A percentile compares a stretch with the other conserved stretches of the same genome.
Conservation (phyloP, 768 basidiomycete genomes). For the Rickenella mellea region DNA sequence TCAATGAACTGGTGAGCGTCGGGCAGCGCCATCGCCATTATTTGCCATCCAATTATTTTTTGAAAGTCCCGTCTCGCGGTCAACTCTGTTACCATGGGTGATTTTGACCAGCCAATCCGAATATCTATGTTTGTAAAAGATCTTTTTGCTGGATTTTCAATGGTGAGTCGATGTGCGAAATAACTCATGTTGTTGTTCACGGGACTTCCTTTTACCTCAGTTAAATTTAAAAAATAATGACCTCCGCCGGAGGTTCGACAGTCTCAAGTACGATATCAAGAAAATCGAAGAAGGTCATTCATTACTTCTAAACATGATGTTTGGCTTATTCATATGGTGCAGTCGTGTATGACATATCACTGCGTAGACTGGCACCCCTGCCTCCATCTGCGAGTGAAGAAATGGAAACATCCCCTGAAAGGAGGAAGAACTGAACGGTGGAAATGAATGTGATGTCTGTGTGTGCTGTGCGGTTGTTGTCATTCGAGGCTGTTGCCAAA, state of each 20-base stretch:
- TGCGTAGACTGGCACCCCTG: constrained; percentile 60
- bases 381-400: too few species aligned
- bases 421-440: too few species aligned
- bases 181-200: too few species aligned
- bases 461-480: too few species aligned
- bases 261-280: constrained; percentile 80
- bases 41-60: background rate
- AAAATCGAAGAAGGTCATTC: constrained; percentile 76
- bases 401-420: too few species aligned
- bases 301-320: constrained; percentile 1
- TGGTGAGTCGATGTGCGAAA: too few species aligned
- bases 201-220: too few species aligned
- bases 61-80: constrained; percentile 66
- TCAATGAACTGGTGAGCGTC: constrained; percentile 65
- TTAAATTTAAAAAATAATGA: constrained; percentile 76
- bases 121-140: constrained; percentile 78
- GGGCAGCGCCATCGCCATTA: background rate
- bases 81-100: constrained; percentile 74
- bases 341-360: constrained; percentile 83
- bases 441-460: too few species aligned
- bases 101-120: constrained; percentile 69
- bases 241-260: constrained; percentile 68
- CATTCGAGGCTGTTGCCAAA: too few species aligned
- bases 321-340: constrained; percentile 3
- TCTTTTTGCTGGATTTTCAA: constrained; percentile 74